Percentiles rank a stretch among this genome's conserved stretches.
phyloP scores from a whole-genome alignment of 345 rosid species.

The Anastatica hierochuntica region DNA sequence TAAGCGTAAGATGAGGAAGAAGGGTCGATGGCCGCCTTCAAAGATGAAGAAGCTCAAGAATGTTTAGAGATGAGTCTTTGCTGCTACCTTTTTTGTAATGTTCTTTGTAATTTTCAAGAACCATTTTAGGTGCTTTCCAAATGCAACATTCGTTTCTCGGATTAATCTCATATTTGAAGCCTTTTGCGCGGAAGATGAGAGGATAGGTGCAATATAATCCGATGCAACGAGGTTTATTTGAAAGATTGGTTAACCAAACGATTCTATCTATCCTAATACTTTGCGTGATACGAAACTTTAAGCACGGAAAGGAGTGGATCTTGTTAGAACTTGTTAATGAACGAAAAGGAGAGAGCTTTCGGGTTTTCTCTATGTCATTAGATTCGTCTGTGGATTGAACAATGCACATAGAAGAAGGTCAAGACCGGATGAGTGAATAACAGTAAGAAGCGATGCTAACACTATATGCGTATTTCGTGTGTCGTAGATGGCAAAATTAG shows the following conservation, averaged over 20 bases:
- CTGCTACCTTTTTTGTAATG: not conserved
- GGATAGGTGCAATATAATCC: conserved; percentile 93
- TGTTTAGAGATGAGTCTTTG: conserved; percentile 27
- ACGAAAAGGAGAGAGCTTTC: conserved; percentile 62
- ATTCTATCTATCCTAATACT: no score
- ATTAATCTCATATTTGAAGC: conserved; percentile 29
- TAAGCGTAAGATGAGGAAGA: conserved; percentile 86
- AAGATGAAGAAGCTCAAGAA: conserved; percentile 86
- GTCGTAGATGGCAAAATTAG: no score
- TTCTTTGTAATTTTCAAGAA: not conserved
- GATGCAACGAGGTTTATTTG: conserved; percentile 37
- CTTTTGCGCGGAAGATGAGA: conserved; percentile 65
- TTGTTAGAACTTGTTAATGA: conserved; percentile 81
- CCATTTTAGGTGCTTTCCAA: conserved; percentile 5
- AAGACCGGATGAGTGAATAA: no score
- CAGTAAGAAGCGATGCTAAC: no score
- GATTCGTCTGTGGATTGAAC: no score
- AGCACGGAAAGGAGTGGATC: conserved; percentile 94
- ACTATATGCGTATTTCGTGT: no score
- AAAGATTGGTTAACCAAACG: not conserved
- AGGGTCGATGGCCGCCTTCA: conserved; percentile 94
- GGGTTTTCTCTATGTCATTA: conserved; percentile 72
- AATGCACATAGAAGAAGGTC: no score
- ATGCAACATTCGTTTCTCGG: conserved; percentile 9
- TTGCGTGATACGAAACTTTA: no score